Evolutionary conservation across 768 basidiomycete species (phyloP).

Genomic region (Russula abietina): DNA sequence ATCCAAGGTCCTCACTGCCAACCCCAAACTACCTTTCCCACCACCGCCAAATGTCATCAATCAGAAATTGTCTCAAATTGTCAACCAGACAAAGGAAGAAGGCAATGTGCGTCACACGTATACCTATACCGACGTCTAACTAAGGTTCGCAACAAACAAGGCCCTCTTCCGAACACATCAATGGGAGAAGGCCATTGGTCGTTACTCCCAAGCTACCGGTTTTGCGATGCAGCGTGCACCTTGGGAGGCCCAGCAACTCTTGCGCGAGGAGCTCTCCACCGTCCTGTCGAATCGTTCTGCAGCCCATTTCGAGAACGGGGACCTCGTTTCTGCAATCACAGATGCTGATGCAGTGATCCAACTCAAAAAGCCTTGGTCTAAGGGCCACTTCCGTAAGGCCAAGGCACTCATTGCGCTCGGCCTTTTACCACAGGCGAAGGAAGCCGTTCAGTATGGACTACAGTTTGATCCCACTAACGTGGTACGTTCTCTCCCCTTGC

Average conservation of each 20-base stretch:
- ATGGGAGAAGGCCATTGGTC: constrained; percentile 62
- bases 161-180: constrained; percentile 71
- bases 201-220: constrained; percentile 73
- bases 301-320: constrained; percentile 69
- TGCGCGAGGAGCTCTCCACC: constrained; percentile 87
- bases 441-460: constrained; percentile 76
- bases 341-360: constrained; percentile 90
- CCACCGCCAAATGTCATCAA: constrained; percentile 76
- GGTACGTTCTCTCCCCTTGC: constrained; percentile 33
- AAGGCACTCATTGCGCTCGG: constrained; percentile 78
- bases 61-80: constrained; percentile 65
- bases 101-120: constrained; percentile 68
- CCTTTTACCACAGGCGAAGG: constrained; percentile 65
- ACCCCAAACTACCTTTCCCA: constrained; percentile 69
- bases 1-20: constrained; percentile 57
- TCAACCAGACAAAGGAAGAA: constrained; percentile 82
- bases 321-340: constrained; percentile 69
- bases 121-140: constrained; percentile 26
- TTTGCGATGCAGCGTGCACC: constrained; percentile 77
- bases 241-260: constrained; percentile 79
- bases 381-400: constrained; percentile 92
- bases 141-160: constrained; percentile 36
- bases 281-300: constrained; percentile 90
- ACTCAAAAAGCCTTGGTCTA: constrained; percentile 84
- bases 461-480: constrained; percentile 71